These are phyloP conservation scores for Neocucurbitaria cava DNA, from an alignment of 2,329 filamentous ascomycete species.

Conservation along the genomic window DNA sequence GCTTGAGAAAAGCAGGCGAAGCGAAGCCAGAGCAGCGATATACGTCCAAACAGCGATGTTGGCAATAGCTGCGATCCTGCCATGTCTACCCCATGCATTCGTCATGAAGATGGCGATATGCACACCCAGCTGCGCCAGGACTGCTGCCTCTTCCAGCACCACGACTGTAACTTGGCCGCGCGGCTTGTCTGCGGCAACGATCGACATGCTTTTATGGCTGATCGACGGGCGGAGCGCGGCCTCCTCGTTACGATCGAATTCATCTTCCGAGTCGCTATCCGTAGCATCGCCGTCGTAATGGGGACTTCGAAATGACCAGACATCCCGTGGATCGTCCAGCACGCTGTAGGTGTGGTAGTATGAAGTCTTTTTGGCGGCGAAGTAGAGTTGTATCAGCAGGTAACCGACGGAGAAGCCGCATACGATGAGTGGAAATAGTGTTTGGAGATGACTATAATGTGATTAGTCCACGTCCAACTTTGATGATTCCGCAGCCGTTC, in stretches of 20 bases:
- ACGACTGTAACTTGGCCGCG: constrained; percentile 74
- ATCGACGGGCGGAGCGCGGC: constrained; percentile 63
- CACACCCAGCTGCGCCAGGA: constrained; percentile 73
- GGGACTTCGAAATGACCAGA: constrained; percentile 42
- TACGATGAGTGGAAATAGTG: constrained; percentile 77
- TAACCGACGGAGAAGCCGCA: constrained; percentile 74
- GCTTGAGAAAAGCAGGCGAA: constrained; percentile 71
- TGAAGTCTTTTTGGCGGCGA: constrained; percentile 61
- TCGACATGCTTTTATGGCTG: constrained; percentile 57
- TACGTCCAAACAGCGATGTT: constrained; percentile 82
- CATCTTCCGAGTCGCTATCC: constrained; percentile 62
- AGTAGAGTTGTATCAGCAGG: constrained; percentile 66
- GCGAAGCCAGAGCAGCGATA: constrained; percentile 72
- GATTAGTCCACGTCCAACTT: constrained; percentile 13
- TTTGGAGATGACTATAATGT: constrained; percentile 72
- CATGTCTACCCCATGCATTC: constrained; percentile 64
- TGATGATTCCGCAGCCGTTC: not conserved
- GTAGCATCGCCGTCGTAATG: constrained; percentile 46
- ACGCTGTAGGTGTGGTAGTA: constrained; percentile 65
- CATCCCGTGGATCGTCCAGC: constrained; percentile 56
- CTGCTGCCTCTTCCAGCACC: constrained; percentile 75
- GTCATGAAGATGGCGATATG: constrained; percentile 71
- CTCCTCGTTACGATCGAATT: constrained; percentile 64
- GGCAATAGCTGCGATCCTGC: constrained; percentile 67
- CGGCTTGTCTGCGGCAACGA: constrained; percentile 77